Evolutionary conservation across 805 yeast species (phyloP), one percentile per base, ranked within the genome.

Genomic region (Millerozyma acaciae): DNA sequence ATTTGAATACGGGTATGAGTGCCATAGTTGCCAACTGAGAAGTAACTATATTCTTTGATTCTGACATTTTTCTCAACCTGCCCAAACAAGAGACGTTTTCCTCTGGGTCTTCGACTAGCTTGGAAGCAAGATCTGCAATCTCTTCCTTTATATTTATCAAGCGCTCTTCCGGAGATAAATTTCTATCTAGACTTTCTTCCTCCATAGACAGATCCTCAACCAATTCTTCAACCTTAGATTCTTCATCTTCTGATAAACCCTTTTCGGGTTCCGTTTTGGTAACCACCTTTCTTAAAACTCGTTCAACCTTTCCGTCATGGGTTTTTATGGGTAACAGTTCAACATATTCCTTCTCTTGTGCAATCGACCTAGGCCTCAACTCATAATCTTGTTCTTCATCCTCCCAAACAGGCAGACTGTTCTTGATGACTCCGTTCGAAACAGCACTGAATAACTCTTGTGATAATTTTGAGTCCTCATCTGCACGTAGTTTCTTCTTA

Each of bases 61-160:
- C 71, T 0, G 85, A 69, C 87, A 84, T 82, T 45, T 72, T 76
- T 33, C 84, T 64, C 31, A 84, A 66, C 51, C 89, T 75, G 2
- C 83, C 70, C 8, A 89, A 63, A 18, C 77, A 65, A 9, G 73
- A 52, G 6, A 82, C 68, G 48, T 89, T 75, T 49, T 86, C 95
- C 55, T 93, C 97, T 5, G 97, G 96, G 38, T 86, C 85, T 53
- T 88, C 95, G 48, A 78, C 78, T 21, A 90, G 60, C 26, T 73
- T 73, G 24, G 85, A 84, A 1, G 95, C 96, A 30, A 81, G 57
- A 13, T 74, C 78, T 0, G 97, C 96, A 26, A 93, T 75, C 35
- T 84, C 85, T 59, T 88, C 97, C 49, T 88, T 84, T 26, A 84
- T 65, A 37, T 75, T 71, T 5, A 70, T 45, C 16, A 85, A 63